Evolutionary conservation across 1,284 basidiomycete genomes (phyloP), one percentile per base, ranked within the genome.

Genomic region (Cerioporus squamosus): DNA sequence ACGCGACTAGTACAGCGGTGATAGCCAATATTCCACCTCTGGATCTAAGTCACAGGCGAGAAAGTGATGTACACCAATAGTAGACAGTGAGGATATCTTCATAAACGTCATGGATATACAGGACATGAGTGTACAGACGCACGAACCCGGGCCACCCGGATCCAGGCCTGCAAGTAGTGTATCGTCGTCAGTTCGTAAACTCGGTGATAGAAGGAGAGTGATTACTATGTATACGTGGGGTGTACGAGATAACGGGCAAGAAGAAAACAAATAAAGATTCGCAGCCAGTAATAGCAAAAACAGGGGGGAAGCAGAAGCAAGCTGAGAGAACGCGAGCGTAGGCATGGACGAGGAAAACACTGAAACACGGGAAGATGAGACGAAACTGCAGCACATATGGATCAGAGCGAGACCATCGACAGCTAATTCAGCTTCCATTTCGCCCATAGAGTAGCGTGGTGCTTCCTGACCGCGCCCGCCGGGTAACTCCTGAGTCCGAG

Each of bases 131-230:
- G 55, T 61, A 61, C 62, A 65, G 63, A 46, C 51, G 51, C 54
- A 44, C 40, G 42, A 52, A 47, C 59, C 49, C 48, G 57, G n/a
- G 49, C 43, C 51, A 29, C 43, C 47, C 42, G 51, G 57, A 58
- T 53, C 57, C 56, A 48, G 48, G 54, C 57, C 56, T 66, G 59
- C 61, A 43, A 43, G 42, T 51, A 49, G 58, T 62, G 56, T 51
- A 61, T 68, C 64, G 62, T 68, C 63, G 62, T 68, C 63, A 68
- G 66, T 64, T 65, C 66, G 62, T 68, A 44, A 62, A 53, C 50
- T 46, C 58, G 46, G 58, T 24, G 53, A 18, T 22, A 18, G 33
- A 59, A 50, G 43, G 53, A 59, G 33, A 23, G 62, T 49, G 44
- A 52, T 43, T 46, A 56, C 42, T 54, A 59, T 56, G 54, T 61